Evolutionary conservation across 495 filamentous ascomycete species (phyloP).

Genomic region (Lasiosphaeris hirsuta): DNA sequence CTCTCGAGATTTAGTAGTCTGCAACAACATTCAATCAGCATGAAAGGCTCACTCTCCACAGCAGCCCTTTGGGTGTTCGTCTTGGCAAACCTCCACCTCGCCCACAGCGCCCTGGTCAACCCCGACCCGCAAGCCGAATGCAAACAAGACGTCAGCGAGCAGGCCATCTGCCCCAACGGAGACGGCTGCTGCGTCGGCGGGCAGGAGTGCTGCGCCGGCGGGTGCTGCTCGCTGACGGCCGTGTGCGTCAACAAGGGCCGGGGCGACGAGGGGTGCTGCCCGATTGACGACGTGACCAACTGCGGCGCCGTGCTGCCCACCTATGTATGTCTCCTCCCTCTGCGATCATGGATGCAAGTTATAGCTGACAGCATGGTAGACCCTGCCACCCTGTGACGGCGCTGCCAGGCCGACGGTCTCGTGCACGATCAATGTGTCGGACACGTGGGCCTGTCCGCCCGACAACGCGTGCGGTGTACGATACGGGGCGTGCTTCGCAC

Average conservation of each 20-base stretch:
- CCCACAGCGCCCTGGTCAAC: too few relatives aligned
- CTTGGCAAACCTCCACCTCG: too few relatives aligned
- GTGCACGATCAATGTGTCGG: neutral
- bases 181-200: neutral
- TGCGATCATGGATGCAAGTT: neutral
- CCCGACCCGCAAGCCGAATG: too few relatives aligned
- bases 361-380: neutral
- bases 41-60: too few relatives aligned
- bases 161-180: neutral
- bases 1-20: too few relatives aligned
- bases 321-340: neutral
- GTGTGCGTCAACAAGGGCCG: conserved; percentile 8
- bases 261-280: conserved; percentile 6
- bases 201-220: conserved; percentile 5
- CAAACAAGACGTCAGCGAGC: too few relatives aligned
- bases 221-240: neutral
- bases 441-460: neutral
- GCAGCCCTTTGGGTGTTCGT: too few relatives aligned
- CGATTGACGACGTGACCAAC: conserved; percentile 1
- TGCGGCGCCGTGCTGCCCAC: conserved; percentile 1
- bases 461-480: conserved; percentile 1
- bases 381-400: neutral
- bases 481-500: neutral
- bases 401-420: neutral
- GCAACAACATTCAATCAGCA: too few relatives aligned